phyloP scores from a whole-genome alignment of 345 rosid genomes.

The Linum trigynum region DNA sequence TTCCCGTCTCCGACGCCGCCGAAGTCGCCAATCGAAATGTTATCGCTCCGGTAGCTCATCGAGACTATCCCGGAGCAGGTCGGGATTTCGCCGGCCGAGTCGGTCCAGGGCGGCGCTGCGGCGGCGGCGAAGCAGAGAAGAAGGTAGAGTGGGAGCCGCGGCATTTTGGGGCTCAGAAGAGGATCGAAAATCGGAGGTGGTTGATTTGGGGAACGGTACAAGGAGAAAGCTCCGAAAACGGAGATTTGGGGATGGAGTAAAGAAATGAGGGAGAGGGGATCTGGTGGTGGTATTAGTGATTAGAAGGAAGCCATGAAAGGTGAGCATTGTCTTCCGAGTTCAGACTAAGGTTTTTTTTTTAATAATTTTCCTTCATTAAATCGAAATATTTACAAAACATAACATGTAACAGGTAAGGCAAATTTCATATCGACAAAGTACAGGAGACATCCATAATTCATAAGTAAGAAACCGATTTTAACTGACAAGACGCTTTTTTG shows the following conservation, averaged over 20 bases:
- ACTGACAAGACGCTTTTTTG: too few species aligned
- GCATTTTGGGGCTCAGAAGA: conserved; percentile 17
- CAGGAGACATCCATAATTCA: too few species aligned
- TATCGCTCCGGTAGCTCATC: conserved; percentile 48
- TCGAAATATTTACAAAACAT: too few species aligned
- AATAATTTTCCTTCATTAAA: too few species aligned
- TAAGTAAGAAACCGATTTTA: too few species aligned
- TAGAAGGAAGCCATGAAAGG: neutral
- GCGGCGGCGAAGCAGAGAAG: conserved; percentile 16
- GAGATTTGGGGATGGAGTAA: neutral
- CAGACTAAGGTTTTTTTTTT: neutral
- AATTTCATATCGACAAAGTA: too few species aligned
- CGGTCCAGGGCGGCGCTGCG: conserved; percentile 7
- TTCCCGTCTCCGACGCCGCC: conserved; percentile 87
- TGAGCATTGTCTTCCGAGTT: neutral
- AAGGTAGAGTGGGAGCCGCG: conserved; percentile 15
- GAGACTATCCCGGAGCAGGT: conserved; percentile 89
- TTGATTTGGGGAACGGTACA: neutral
- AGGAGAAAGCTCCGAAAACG: neutral
- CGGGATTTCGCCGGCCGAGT: conserved; percentile 18
- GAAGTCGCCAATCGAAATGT: conserved; percentile 63
- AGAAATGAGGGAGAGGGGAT: neutral
- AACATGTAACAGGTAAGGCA: too few species aligned
- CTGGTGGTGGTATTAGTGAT: neutral
- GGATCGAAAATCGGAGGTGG: neutral